Conservation (phyloP, 73 alveolate genomes). For the Paramecium tetraurelia region DNA sequence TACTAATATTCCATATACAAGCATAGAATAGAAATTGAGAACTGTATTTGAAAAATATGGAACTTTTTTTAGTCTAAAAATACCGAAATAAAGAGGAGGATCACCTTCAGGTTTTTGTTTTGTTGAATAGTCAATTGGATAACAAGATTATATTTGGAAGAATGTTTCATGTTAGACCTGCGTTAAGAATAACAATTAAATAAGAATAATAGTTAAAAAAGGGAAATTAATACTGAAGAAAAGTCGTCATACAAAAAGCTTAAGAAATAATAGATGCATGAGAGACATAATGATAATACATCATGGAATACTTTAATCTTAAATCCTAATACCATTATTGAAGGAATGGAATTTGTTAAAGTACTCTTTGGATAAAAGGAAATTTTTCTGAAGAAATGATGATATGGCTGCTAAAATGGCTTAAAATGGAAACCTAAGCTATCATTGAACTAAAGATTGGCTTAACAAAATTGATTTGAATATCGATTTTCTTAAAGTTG, state of each 20-base stretch:
- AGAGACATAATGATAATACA: slow-evolving; percentile 84
- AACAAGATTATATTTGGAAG: slow-evolving; percentile 91
- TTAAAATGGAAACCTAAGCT: slow-evolving; percentile 89
- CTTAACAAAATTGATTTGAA: slow-evolving; percentile 84
- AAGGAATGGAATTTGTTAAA: slow-evolving; percentile 84
- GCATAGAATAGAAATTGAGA: slow-evolving; percentile 87
- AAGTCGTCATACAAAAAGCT: slow-evolving; percentile 81
- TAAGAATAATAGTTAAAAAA: slow-evolving; percentile 59
- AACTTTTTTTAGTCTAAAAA: slow-evolving; percentile 78
- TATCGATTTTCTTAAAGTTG: slow-evolving; percentile 79
- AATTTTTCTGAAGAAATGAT: slow-evolving; percentile 83
- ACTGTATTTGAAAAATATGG: slow-evolving; percentile 88
- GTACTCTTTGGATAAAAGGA: slow-evolving; percentile 82
- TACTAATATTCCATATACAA: slow-evolving; percentile 89
- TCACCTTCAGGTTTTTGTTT: slow-evolving; percentile 89
- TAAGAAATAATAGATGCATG: slow-evolving; percentile 74
- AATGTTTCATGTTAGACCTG: slow-evolving; percentile 88
- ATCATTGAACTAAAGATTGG: slow-evolving; percentile 97
- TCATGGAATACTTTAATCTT: slow-evolving; percentile 95
- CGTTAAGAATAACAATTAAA: slow-evolving; percentile 69
- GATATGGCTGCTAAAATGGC: slow-evolving; percentile 92
- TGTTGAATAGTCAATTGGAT: slow-evolving; percentile 86
- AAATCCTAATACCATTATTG: slow-evolving; percentile 93
- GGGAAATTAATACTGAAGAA: slow-evolving; percentile 64
- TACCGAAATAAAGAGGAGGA: slow-evolving; percentile 89